Evolutionary conservation across 176 grass and related monocot genomes (phyloP), one percentile per base, ranked within the genome.

Genomic region (Dendrocalamus sinicus): DNA sequence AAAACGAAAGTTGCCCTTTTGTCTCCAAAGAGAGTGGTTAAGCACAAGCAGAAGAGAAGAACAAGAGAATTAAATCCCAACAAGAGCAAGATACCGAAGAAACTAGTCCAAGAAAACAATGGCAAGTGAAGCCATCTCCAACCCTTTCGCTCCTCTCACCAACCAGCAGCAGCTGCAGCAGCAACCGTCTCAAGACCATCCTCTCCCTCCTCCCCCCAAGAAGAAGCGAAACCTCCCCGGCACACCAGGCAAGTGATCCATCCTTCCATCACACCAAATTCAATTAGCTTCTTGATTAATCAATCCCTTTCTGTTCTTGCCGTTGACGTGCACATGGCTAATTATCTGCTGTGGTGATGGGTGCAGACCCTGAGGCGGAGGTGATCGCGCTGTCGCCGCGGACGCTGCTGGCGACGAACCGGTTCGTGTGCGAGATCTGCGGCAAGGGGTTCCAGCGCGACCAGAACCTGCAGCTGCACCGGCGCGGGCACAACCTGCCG

Each of bases 221-320:
- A 98, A 95, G 96, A 98, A 98, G 89, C 73, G 96, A 80, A 98
- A 82, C 75, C 96, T 98, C 51, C 96, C 96, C 50, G 96, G 96
- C n/a, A 98, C 93, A 75, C 96, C 96, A 95, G 95, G 95, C 80
- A 93, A 92, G 89, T 26, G 39, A 40, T 62, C 22, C 7, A 43
- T 51, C 41, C 8, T 2, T 26, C 11, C 22, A 59, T 59, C 62
- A 65, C 26, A 65, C 12, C 26, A 32, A 8, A 32, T 32, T 32
- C 23, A 59, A 11, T 59, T 57, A 22, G 54, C 54, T 57, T 57
- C 54, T 57, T 57, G 19, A 9, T 23, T n/a, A 4, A 5, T 59
- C 48, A 39, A 39, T 63, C 17, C 51, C 7, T 76, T 1, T 9
- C 30, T 12, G 17, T 24, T 14, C 22, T 67, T 67, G 47, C 24